Evolutionary conservation across 176 grass and related monocot species (phyloP).

Genomic region (Eleusine coracana): DNA sequence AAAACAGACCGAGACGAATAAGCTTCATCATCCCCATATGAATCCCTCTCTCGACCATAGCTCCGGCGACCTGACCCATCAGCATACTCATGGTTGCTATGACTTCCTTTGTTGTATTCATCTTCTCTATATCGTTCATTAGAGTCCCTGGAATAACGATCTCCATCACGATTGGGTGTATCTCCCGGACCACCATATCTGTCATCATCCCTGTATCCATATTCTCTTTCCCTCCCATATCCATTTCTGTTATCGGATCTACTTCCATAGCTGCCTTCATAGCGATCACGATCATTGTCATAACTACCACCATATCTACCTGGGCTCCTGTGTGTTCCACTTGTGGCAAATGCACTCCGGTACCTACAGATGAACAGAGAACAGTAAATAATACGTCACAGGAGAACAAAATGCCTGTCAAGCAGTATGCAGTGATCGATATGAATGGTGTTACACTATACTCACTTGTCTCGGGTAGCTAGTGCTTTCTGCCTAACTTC

Average conservation of each 20-base stretch:
- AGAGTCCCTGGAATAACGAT: conserved; percentile 78
- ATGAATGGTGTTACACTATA: not conserved
- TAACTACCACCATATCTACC: conserved; percentile 72
- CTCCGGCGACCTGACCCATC: conserved; percentile 72
- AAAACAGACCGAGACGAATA: conserved; percentile 73
- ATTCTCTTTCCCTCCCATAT: conserved; percentile 81
- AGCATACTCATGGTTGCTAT: conserved; percentile 72
- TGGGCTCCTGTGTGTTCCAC: conserved; percentile 58
- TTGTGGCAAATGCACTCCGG: conserved; percentile 62
- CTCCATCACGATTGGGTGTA: conserved; percentile 72
- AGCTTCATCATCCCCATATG: conserved; percentile 78
- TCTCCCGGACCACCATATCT: conserved; percentile 70
- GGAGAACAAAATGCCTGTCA: not conserved
- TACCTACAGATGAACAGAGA: conserved; percentile 54
- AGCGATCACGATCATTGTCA: conserved; percentile 81
- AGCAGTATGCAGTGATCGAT: no score
- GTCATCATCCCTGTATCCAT: conserved; percentile 79
- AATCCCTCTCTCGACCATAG: conserved; percentile 60
- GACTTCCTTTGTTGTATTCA: conserved; percentile 67
- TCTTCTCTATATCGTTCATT: conserved; percentile 84
- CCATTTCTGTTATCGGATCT: conserved; percentile 78
- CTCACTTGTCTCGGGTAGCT: conserved; percentile 86
- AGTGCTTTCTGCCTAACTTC: conserved; percentile 96
- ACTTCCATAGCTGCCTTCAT: conserved; percentile 57
- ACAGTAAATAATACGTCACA: conserved; percentile 13